phyloP scores from a whole-genome alignment of 2,329 filamentous ascomycete genomes.

The Cordyceps cicadae region DNA sequence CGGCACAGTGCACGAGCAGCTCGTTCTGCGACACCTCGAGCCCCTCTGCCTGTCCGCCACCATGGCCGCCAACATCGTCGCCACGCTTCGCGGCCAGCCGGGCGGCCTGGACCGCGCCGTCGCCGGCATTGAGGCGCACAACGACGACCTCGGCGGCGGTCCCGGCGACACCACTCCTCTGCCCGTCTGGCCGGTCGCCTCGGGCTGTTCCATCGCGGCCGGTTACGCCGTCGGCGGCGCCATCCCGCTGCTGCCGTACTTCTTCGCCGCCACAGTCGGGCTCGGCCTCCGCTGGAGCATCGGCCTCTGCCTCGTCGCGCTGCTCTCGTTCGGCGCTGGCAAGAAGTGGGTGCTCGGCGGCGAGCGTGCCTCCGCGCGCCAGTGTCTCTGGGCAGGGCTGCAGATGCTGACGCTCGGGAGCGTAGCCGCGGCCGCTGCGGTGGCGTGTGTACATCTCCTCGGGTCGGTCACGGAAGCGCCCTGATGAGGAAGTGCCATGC shows the following conservation, averaged over 20 bases:
- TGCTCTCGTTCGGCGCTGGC: slow-evolving; percentile 49
- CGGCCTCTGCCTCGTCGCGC: slow-evolving; percentile 41
- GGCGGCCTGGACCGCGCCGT: slow-evolving; percentile 23
- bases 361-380: slow-evolving; percentile 8
- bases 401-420: slow-evolving; percentile 29
- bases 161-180: slow-evolving; percentile 8
- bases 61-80: slow-evolving; percentile 19
- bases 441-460: slow-evolving; percentile 22
- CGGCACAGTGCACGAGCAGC: slow-evolving; percentile 11
- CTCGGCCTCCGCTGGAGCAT: slow-evolving; percentile 45
- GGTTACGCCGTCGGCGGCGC: slow-evolving; percentile 57
- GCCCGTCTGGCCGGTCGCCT: slow-evolving; percentile 32
- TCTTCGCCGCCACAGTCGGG: slow-evolving; percentile 36
- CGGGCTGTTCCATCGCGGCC: slow-evolving; percentile 50
- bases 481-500: background rate
- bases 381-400: slow-evolving; percentile 22
- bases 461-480: slow-evolving; percentile 11
- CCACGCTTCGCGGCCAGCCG: slow-evolving; percentile 19
- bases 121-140: slow-evolving; percentile 15
- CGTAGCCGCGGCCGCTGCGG: slow-evolving; percentile 24
- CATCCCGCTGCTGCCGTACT: slow-evolving; percentile 55
- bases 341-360: slow-evolving; percentile 38
- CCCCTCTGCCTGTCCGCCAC: slow-evolving; percentile 22
- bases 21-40: slow-evolving; percentile 26
- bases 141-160: slow-evolving; percentile 1